phyloP scores from a whole-genome alignment of 208 protist genomes.

The Wallacemonas collosoma region DNA sequence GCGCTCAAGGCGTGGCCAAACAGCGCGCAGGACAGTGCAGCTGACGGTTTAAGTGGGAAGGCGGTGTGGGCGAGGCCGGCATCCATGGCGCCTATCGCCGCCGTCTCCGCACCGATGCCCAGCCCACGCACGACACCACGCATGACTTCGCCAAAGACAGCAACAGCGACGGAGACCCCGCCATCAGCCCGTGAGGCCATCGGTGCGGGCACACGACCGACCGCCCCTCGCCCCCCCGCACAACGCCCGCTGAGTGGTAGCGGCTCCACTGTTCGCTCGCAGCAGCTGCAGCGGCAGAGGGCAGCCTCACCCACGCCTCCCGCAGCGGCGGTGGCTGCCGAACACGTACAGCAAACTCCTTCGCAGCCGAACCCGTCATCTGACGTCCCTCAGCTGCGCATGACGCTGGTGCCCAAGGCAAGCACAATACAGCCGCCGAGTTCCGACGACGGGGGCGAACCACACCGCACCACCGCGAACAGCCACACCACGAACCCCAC shows the following conservation, averaged over 20 bases:
- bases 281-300: slow-evolving; percentile 1
- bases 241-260: neutral
- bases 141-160: neutral
- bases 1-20: neutral
- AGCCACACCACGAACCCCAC: too few species aligned
- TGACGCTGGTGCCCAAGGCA: slow-evolving; percentile 1
- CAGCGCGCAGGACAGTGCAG: neutral
- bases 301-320: neutral
- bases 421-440: neutral
- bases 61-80: neutral
- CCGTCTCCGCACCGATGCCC: neutral
- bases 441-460: neutral
- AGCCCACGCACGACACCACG: neutral
- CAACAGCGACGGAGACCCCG: neutral
- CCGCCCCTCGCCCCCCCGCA: slow-evolving; percentile 7
- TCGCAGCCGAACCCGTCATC: neutral
- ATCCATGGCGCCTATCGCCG: neutral
- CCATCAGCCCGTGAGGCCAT: neutral
- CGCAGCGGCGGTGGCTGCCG: neutral
- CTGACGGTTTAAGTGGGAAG: neutral
- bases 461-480: too few species aligned
- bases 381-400: neutral
- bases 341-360: neutral
- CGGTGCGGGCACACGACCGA: neutral
- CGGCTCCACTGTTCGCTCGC: neutral